Base-by-base conservation (phyloP, 1,284 basidiomycete species). In the Gomphus bonarii region DNA sequence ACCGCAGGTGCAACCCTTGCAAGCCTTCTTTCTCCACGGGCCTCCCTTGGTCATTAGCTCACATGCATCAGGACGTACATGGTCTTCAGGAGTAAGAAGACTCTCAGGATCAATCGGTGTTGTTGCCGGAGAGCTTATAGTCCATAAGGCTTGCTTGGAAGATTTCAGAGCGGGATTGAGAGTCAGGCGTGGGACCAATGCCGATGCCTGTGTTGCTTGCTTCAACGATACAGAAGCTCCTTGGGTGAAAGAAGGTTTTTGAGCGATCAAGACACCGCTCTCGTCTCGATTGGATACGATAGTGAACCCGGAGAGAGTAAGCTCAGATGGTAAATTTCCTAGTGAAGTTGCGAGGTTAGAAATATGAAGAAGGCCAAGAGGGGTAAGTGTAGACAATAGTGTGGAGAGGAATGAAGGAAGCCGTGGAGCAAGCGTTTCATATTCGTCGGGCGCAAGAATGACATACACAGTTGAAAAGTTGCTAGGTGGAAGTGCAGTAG, bases 1-100 rank as follows among this genome's bases (percentile, higher is more conserved):
- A 28, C 94, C 94, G 67, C 94, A 97, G 3, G 90, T 84, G 71
- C 94, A 97, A 67, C 84, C 84, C 75, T 97, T 97, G 80, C 94
- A 97, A 36, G 95, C 95, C 68, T 85, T 84, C 76, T 90, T 90
- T 63, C 84, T 73, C 61, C 85, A 74, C n/a, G 82, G 79, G 11
- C 74, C 62, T 25, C 69, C 69, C 12, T 73, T 63, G 36, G 69
- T 73, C 10, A 76, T 69, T 16, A 87, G 85, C 66, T 85, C 85
- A 65, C 88, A 88, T 22, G 77, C 75, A 16, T 80, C 74, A 0
- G 88, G 88, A 5, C 86, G 80, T 54, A 75, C 75, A 57, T 82
- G 82, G 66, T 92, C 89, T 20, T 78, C 82, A 22, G 79, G 73
- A 7, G 88, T 91, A 48, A 92, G 75, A 40, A 92, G 77, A 30